Evolutionary conservation across 768 basidiomycete genomes (phyloP).

Genomic region (Termitomyces sp.): DNA sequence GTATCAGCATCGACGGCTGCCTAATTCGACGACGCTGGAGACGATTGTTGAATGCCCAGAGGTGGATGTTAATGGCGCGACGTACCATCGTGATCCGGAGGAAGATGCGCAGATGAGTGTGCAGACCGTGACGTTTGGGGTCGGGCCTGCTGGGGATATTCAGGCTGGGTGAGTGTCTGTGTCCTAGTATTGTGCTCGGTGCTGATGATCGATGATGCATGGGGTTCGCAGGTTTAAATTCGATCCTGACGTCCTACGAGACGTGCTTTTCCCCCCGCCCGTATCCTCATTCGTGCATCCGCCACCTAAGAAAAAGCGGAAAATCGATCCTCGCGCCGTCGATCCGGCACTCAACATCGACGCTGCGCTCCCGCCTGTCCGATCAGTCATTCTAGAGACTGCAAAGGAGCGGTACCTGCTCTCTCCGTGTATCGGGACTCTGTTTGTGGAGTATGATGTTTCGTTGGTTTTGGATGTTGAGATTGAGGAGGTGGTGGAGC

Average conservation of each 20-base stretch:
- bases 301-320: slow-evolving; percentile 36
- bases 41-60: slow-evolving; percentile 37
- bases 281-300: slow-evolving; percentile 17
- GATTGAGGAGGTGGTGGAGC: slow-evolving; percentile 13
- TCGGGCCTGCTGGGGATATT: slow-evolving; percentile 34
- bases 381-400: slow-evolving; percentile 37
- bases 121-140: slow-evolving; percentile 50
- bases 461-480: slow-evolving; percentile 34
- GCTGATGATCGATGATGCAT: neutral
- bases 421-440: slow-evolving; percentile 28
- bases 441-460: slow-evolving; percentile 31
- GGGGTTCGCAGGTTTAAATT: slow-evolving; percentile 48
- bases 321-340: slow-evolving; percentile 11
- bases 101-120: slow-evolving; percentile 41
- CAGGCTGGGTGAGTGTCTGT: slow-evolving; percentile 41
- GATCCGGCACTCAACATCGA: slow-evolving; percentile 15
- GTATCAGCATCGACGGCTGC: slow-evolving; percentile 26
- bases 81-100: slow-evolving; percentile 32
- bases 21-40: slow-evolving; percentile 42
- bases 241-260: slow-evolving; percentile 39
- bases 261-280: slow-evolving; percentile 42
- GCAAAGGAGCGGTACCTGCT: slow-evolving; percentile 40
- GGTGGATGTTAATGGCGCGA: slow-evolving; percentile 28
- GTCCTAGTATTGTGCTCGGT: neutral
- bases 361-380: neutral